Percentiles rank a stretch among this genome's conserved stretches.
Evolutionary conservation across 202 grass and related monocot species (phyloP).

Genomic region (Saccharum hybrid): DNA sequence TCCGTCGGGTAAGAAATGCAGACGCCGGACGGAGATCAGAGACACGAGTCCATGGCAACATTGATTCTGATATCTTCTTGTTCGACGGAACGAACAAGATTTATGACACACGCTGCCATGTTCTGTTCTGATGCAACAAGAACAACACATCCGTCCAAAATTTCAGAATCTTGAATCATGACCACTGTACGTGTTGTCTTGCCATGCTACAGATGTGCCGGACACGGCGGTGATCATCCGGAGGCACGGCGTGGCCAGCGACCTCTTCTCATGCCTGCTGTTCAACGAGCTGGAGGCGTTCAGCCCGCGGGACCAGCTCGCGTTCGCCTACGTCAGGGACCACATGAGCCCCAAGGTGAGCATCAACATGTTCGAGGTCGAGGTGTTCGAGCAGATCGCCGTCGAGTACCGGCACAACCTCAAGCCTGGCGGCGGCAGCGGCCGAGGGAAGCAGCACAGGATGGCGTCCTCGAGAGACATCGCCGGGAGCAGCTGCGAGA

Average conservation of each 20-base stretch:
- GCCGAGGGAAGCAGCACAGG: constrained; percentile 25
- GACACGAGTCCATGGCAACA: not conserved
- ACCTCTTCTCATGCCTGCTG: constrained; percentile 88
- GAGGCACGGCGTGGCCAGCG: constrained; percentile 64
- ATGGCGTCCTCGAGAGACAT: constrained; percentile 64
- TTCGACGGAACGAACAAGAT: constrained; percentile 27
- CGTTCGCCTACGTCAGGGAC: constrained; percentile 83
- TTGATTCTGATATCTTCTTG: not conserved
- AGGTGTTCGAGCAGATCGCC: constrained; percentile 84
- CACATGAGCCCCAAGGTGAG: constrained; percentile 71
- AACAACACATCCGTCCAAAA: not conserved
- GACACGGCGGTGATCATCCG: constrained; percentile 89
- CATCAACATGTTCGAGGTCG: constrained; percentile 83
- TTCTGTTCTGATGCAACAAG: not conserved
- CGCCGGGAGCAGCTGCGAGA: constrained; percentile 59
- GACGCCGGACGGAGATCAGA: not conserved
- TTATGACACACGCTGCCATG: not conserved
- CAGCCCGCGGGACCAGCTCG: constrained; percentile 83
- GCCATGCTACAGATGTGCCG: constrained; percentile 66
- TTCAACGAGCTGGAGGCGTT: constrained; percentile 97
- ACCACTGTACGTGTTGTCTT: not conserved
- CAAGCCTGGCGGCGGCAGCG: constrained; percentile 34
- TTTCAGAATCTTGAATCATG: not conserved
- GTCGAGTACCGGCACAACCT: constrained; percentile 91
- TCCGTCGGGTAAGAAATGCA: constrained; percentile 57